Conservation (phyloP, 192 early-diverging fungal species). For the Rhizophagus clarus region DNA sequence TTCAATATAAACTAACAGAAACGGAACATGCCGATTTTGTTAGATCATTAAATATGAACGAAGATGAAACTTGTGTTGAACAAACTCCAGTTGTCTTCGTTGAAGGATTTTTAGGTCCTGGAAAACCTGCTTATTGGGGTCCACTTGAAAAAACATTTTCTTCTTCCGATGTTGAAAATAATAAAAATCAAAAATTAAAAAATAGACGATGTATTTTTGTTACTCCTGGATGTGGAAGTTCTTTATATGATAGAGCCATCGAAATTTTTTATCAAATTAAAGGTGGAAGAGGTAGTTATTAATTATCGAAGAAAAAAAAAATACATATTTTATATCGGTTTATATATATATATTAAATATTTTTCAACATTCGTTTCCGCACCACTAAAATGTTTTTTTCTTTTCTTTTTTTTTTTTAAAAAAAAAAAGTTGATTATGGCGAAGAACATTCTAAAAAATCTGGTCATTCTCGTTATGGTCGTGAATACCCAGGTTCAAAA, state of each 20-base stretch:
- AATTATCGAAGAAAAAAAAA: no score
- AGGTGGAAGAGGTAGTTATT: slow-evolving; percentile 26
- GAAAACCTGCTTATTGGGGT: slow-evolving; percentile 21
- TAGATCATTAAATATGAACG: neutral
- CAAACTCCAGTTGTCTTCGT: slow-evolving; percentile 20
- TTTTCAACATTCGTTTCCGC: no score
- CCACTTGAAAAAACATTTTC: neutral
- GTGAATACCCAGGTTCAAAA: slow-evolving; percentile 9
- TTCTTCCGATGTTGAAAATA: neutral
- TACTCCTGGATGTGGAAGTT: slow-evolving; percentile 24
- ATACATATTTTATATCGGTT: no score
- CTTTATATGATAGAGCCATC: slow-evolving; percentile 23
- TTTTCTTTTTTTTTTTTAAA: neutral
- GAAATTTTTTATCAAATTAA: slow-evolving; percentile 31
- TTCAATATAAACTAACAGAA: neutral
- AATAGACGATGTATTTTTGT: slow-evolving; percentile 12
- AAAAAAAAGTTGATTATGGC: slow-evolving; percentile 20
- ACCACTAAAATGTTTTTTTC: neutral
- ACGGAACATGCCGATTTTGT: neutral
- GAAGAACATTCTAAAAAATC: slow-evolving; percentile 13
- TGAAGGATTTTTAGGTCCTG: slow-evolving; percentile 21
- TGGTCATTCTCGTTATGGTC: slow-evolving; percentile 25
- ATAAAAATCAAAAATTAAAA: neutral
- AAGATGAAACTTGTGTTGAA: neutral
- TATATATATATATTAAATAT: no score